Percentiles rank a stretch among this genome's conserved stretches.
Conservation (phyloP, 1,139 yeast genomes). For the Yamadazyma atmosphaerica region DNA sequence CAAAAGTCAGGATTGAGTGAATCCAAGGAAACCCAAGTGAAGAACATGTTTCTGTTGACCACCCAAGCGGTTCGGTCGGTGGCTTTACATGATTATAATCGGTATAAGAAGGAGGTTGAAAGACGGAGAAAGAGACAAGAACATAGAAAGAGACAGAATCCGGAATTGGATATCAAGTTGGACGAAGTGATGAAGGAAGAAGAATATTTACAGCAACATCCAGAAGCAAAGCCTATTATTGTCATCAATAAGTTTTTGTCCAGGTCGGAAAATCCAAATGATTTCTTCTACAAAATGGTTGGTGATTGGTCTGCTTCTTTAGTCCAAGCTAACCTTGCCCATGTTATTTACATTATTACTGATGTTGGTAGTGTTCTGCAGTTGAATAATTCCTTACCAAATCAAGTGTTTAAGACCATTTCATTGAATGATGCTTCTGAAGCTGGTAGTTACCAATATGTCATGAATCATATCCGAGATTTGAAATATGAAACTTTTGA, state of each 20-base stretch:
- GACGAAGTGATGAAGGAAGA: slow-evolving; percentile 59
- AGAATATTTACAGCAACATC: slow-evolving; percentile 80
- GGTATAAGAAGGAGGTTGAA: slow-evolving; percentile 23
- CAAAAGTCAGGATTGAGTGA: slow-evolving; percentile 92
- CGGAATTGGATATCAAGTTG: slow-evolving; percentile 12
- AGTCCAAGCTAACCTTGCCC: slow-evolving; percentile 78
- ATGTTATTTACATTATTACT: slow-evolving; percentile 82
- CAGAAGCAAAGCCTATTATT: slow-evolving; percentile 83
- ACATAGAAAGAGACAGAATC: slow-evolving; percentile 12
- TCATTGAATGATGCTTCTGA: slow-evolving; percentile 80
- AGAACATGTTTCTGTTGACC: slow-evolving; percentile 76
- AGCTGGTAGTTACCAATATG: slow-evolving; percentile 69
- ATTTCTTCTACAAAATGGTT: slow-evolving; percentile 69
- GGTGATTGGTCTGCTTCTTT: slow-evolving; percentile 89
- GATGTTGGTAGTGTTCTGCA: slow-evolving; percentile 77
- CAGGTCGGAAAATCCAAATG: slow-evolving; percentile 54
- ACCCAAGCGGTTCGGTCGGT: slow-evolving; percentile 70
- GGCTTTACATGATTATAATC: slow-evolving; percentile 48
- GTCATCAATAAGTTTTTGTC: slow-evolving; percentile 72
- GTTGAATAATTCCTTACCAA: slow-evolving; percentile 73
- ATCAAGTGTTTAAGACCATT: slow-evolving; percentile 77
- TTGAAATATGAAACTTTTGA: slow-evolving; percentile 40
- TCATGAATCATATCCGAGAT: slow-evolving; percentile 55
- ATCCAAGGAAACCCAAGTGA: slow-evolving; percentile 77
- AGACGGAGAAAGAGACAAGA: slow-evolving; percentile 17